phyloP scores from a whole-genome alignment of 441 rosid genomes.

The Populus hybrid region DNA sequence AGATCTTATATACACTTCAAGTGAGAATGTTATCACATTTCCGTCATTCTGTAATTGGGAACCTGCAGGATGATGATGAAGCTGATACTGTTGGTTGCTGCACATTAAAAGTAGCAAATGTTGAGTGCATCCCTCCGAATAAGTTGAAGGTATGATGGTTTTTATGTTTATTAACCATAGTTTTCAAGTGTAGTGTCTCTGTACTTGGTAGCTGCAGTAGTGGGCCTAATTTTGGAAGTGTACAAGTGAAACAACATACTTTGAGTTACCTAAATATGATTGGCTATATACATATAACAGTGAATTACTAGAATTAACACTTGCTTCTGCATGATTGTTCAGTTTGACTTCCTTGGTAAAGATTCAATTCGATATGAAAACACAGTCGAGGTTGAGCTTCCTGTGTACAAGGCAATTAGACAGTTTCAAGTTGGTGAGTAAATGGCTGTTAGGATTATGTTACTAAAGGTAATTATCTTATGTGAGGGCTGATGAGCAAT shows the following conservation, averaged over 20 bases:
- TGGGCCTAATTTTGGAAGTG: constrained; percentile 1
- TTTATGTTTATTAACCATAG: not conserved
- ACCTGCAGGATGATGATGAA: constrained; percentile 90
- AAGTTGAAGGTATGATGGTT: constrained; percentile 60
- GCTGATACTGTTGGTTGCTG: constrained; percentile 99
- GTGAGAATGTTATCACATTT: not conserved
- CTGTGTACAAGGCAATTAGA: constrained; percentile 85
- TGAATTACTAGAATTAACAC: not conserved
- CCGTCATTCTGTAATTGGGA: constrained; percentile 5
- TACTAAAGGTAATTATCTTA: not conserved
- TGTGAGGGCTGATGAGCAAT: not conserved
- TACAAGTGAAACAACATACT: not conserved
- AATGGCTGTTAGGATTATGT: not conserved
- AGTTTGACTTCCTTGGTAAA: constrained; percentile 99
- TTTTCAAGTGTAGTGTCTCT: not conserved
- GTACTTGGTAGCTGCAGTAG: constrained; percentile 2
- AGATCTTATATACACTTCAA: not conserved
- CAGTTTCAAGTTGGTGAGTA: constrained; percentile 77
- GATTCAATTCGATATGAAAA: constrained; percentile 98
- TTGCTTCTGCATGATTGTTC: constrained; percentile 28
- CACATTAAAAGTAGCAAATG: constrained; percentile 92
- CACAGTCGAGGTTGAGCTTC: constrained; percentile 91
- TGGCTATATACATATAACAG: not conserved
- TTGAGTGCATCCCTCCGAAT: constrained; percentile 82
- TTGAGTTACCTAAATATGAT: not conserved